Evolutionary conservation across 2,329 filamentous ascomycete species (phyloP).

Genomic region (Phialocephala sp.): DNA sequence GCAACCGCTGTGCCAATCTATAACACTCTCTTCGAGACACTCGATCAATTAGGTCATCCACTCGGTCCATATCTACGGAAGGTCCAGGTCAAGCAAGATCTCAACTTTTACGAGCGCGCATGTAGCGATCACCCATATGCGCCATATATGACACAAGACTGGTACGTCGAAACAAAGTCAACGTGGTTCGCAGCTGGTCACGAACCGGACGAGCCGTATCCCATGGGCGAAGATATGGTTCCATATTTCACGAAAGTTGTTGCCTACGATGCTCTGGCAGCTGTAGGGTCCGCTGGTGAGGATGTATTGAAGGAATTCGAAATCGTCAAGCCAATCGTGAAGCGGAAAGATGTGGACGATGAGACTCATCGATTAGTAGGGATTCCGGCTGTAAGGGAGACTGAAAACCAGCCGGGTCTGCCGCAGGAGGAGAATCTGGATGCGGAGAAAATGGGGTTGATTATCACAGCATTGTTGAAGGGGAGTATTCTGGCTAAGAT

Average conservation of each 20-base stretch:
- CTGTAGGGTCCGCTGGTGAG: conserved; percentile 36
- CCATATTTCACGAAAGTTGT: conserved; percentile 36
- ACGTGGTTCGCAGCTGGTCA: conserved; percentile 30
- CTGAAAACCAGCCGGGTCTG: conserved; percentile 12
- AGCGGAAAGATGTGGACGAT: conserved; percentile 22
- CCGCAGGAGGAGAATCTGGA: conserved; percentile 28
- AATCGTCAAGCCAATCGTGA: conserved; percentile 23
- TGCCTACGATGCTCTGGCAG: conserved; percentile 40
- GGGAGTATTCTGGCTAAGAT: conserved; percentile 22
- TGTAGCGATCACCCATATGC: conserved; percentile 29
- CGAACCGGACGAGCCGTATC: conserved; percentile 26
- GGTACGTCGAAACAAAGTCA: conserved; percentile 36
- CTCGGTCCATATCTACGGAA: conserved; percentile 34
- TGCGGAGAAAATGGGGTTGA: conserved; percentile 21
- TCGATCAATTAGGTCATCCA: conserved; percentile 30
- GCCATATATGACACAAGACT: conserved; percentile 34
- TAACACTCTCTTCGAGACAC: conserved; percentile 28
- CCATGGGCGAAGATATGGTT: conserved; percentile 32
- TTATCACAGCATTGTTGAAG: conserved; percentile 29
- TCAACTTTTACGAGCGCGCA: conserved; percentile 34
- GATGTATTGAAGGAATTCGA: conserved; percentile 32
- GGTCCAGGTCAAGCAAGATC: conserved; percentile 35
- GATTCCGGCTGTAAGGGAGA: conserved; percentile 15
- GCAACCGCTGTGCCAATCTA: conserved; percentile 33
- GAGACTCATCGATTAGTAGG: conserved; percentile 24